Evolutionary conservation across 352 stramenopile genomes (phyloP).

Genomic region (Saprolegnia diclina): DNA sequence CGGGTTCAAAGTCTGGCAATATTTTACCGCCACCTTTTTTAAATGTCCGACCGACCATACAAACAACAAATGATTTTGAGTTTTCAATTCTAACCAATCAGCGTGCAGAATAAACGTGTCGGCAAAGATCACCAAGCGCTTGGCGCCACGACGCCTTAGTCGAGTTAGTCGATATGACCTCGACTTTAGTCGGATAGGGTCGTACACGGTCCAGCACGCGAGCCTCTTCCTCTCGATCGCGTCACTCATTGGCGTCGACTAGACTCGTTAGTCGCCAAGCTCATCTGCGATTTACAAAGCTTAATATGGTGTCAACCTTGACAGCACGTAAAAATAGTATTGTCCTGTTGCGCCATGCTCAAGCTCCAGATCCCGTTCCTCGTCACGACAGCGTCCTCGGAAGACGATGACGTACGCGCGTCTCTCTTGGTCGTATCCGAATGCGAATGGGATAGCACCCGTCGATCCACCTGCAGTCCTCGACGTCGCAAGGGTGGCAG

Average conservation of each 20-base stretch:
- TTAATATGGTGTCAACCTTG: background rate
- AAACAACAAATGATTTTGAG: background rate
- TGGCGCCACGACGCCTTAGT: background rate
- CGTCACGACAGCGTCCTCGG: slow-evolving; percentile 11
- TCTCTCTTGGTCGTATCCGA: background rate
- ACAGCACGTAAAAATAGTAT: no score
- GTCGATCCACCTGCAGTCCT: slow-evolving; percentile 4
- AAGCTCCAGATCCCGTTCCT: slow-evolving; percentile 11
- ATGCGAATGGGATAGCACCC: background rate
- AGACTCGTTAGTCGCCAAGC: no score
- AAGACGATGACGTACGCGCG: slow-evolving; percentile 18
- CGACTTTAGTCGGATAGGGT: background rate
- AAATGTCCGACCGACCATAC: background rate
- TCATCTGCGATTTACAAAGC: no score
- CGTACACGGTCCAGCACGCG: no score
- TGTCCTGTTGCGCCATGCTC: background rate
- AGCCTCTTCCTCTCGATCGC: no score
- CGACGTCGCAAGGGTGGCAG: slow-evolving; percentile 11
- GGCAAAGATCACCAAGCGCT: background rate
- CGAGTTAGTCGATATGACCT: background rate
- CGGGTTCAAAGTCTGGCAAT: slow-evolving; percentile 8
- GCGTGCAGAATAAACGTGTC: background rate
- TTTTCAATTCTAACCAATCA: slow-evolving; percentile 11
- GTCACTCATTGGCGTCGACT: no score
- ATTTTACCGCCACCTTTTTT: slow-evolving; percentile 10